Evolutionary conservation across 805 yeast genomes (phyloP), one percentile per base, ranked within the genome.

Genomic region (Starmerella tilneyi): DNA sequence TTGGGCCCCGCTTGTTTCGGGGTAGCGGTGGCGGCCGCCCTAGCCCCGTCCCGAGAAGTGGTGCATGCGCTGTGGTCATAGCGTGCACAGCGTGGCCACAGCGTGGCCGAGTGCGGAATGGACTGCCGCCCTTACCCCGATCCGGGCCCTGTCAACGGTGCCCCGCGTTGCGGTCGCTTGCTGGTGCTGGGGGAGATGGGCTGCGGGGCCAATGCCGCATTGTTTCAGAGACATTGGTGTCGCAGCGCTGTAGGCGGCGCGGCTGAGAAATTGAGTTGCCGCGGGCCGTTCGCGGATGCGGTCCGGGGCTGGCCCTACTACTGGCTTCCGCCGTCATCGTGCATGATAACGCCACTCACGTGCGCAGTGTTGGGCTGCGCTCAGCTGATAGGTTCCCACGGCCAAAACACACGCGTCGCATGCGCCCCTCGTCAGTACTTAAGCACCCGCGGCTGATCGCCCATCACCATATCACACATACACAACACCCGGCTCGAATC

Each of bases 131-230:
- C n/a, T n/a, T n/a, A n/a, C n/a, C n/a, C n/a, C n/a, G n/a, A n/a
- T n/a, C n/a, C n/a, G n/a, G n/a, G n/a, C n/a, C n/a, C n/a, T n/a
- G n/a, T n/a, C n/a, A 5, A 19, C 30, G 40, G 40, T 36, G 15
- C 40, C 12, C 30, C 23, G 30, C 40, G 29, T 36, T 36, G 40
- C 40, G 40, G 40, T 36, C n/a, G n/a, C n/a, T n/a, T n/a, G n/a
- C n/a, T n/a, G n/a, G n/a, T n/a, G n/a, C n/a, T n/a, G n/a, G n/a
- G n/a, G n/a, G n/a, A n/a, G n/a, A n/a, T n/a, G n/a, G n/a, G n/a
- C n/a, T n/a, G n/a, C n/a, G n/a, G n/a, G n/a, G n/a, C n/a, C n/a
- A n/a, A n/a, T n/a, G n/a, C n/a, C n/a, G n/a, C n/a, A n/a, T n/a
- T n/a, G n/a, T n/a, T n/a, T n/a, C n/a, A n/a, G n/a, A n/a, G n/a